phyloP scores from a whole-genome alignment of 305 asterid species.

The Fraxinus dipetala region DNA sequence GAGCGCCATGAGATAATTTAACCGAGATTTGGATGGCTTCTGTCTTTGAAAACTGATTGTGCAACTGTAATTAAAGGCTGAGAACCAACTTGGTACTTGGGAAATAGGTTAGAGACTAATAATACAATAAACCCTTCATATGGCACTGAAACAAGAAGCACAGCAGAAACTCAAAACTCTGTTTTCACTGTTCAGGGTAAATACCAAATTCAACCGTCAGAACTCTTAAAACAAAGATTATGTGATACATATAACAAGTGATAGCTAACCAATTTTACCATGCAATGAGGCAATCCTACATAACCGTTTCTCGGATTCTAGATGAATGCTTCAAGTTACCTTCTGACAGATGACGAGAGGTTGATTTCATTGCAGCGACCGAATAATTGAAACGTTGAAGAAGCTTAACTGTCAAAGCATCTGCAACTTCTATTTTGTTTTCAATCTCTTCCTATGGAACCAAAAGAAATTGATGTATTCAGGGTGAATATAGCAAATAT shows the following conservation, averaged over 20 bases:
- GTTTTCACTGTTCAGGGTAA: slow-evolving; percentile 3
- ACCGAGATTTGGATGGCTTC: background rate
- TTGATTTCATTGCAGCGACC: slow-evolving; percentile 75
- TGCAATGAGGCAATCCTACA: background rate
- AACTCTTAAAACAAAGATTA: background rate
- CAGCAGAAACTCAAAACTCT: slow-evolving; percentile 2
- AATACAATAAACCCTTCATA: background rate
- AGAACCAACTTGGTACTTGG: background rate
- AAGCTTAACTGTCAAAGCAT: slow-evolving; percentile 87
- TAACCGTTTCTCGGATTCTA: background rate
- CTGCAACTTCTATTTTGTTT: slow-evolving; percentile 89
- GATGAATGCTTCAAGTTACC: slow-evolving; percentile 43
- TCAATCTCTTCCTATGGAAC: slow-evolving; percentile 74
- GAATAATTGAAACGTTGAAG: slow-evolving; percentile 88
- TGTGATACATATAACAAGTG: background rate
- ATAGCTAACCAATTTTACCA: slow-evolving; percentile 6
- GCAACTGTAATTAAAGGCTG: background rate
- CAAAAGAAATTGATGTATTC: background rate
- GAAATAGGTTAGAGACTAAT: background rate
- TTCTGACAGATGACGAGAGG: slow-evolving; percentile 81
- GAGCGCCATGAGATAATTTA: background rate
- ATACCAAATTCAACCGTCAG: background rate
- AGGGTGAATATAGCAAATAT: slow-evolving; percentile 17
- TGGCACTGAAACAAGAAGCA: background rate
- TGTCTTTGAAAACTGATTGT: background rate